Conservation (phyloP, 1,139 yeast species). For the Candida tropicalis region DNA sequence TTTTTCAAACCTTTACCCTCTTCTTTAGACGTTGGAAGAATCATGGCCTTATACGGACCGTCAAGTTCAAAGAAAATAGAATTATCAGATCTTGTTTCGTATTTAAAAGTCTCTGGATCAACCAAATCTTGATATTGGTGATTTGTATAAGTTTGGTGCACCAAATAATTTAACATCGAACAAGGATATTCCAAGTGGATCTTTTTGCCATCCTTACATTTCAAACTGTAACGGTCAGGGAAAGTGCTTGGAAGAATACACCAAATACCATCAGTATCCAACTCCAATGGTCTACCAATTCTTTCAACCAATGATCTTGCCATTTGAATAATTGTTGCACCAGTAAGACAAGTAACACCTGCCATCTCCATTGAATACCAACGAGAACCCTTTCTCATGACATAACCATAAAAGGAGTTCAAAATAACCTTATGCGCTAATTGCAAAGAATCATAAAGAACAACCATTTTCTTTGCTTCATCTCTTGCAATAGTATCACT, state of each 20-base stretch:
- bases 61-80: slow-evolving; percentile 97
- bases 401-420: slow-evolving; percentile 97
- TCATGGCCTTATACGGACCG: slow-evolving; percentile 98
- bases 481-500: slow-evolving; percentile 63
- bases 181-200: slow-evolving; percentile 88
- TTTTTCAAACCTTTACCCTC: slow-evolving; percentile 97
- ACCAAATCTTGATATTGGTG: slow-evolving; percentile 89
- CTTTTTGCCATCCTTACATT: slow-evolving; percentile 75
- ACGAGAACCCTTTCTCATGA: slow-evolving; percentile 97
- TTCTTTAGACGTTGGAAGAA: slow-evolving; percentile 94
- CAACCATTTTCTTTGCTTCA: slow-evolving; percentile 92
- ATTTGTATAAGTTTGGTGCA: slow-evolving; percentile 88
- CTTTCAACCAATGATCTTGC: slow-evolving; percentile 93
- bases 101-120: slow-evolving; percentile 68
- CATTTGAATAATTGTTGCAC: slow-evolving; percentile 97
- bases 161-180: slow-evolving; percentile 92
- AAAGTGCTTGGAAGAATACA: slow-evolving; percentile 92
- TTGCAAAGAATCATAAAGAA: slow-evolving; percentile 91
- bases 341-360: slow-evolving; percentile 96
- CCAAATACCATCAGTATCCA: slow-evolving; percentile 99
- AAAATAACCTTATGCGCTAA: slow-evolving; percentile 96
- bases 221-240: slow-evolving; percentile 83
- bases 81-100: slow-evolving; percentile 82
- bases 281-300: slow-evolving; percentile 90
- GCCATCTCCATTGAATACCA: slow-evolving; percentile 99